A percentile compares a stretch with the other conserved stretches of the same genome.
Evolutionary conservation across 805 yeast genomes (phyloP).

Genomic region (Candida silvicultrix): DNA sequence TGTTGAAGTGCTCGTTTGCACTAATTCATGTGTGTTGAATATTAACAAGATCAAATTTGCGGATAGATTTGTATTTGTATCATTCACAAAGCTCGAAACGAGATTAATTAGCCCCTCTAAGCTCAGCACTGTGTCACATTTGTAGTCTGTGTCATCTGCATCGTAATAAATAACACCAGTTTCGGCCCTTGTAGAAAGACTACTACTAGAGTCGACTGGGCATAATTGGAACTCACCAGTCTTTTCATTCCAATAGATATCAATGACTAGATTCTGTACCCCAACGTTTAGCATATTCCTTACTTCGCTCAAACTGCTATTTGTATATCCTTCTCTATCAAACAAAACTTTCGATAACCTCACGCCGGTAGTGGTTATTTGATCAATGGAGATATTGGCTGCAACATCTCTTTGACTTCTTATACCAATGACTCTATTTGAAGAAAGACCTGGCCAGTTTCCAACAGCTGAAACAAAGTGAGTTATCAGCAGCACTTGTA

Average conservation of each 20-base stretch:
- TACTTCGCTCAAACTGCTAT: constrained; percentile 23
- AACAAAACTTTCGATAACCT: constrained; percentile 28
- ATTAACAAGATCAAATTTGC: constrained; percentile 38
- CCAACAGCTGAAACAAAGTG: not conserved
- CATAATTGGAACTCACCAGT: constrained; percentile 49
- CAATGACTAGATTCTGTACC: constrained; percentile 39
- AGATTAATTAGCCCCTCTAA: constrained; percentile 22
- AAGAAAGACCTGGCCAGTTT: constrained; percentile 28
- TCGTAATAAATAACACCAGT: constrained; percentile 1
- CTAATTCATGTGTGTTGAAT: constrained; percentile 28
- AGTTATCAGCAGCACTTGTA: not conserved
- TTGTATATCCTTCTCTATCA: constrained; percentile 25
- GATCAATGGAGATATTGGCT: constrained; percentile 32
- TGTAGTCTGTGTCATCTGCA: constrained; percentile 11
- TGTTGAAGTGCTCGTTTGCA: not conserved
- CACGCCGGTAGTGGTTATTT: constrained; percentile 34
- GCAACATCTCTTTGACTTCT: constrained; percentile 44
- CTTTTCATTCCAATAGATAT: constrained; percentile 49
- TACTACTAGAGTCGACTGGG: constrained; percentile 34
- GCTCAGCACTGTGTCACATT: constrained; percentile 20
- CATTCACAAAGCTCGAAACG: constrained; percentile 28
- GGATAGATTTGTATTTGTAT: constrained; percentile 39
- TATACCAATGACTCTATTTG: constrained; percentile 26
- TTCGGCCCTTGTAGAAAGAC: constrained; percentile 7
- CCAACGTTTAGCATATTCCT: constrained; percentile 35